phyloP scores from a whole-genome alignment of 345 rosid species.

The thale cress (Arabidopsis thaliana) region TAIR10.1 NC_003070.9:1471001-1471500 shows the following conservation, averaged over 20 bases:
- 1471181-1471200: conserved; percentile 26
- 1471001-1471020: background rate
- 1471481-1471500: conserved; percentile 5
- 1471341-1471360: background rate
- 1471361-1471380: background rate
- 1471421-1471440: conserved; percentile 7
- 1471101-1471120: conserved; percentile 34
- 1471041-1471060: conserved; percentile 3
- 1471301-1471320: conserved; percentile 37
- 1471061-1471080: conserved; percentile 10
- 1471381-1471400: conserved; percentile 11
- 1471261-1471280: conserved; percentile 16
- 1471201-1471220: conserved; percentile 36
- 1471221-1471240: conserved; percentile 41
- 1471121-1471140: conserved; percentile 35
- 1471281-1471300: conserved; percentile 34
- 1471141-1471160: conserved; percentile 35
- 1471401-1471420: background rate
- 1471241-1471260: background rate
- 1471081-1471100: background rate
- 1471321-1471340: conserved; percentile 43
- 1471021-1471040: background rate
- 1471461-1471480: conserved; percentile 14
- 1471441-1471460: conserved; percentile 16
- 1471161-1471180: conserved; percentile 33